Evolutionary conservation across 2,329 filamentous ascomycete genomes (phyloP).

Genomic region (Calonectria naviculata): DNA sequence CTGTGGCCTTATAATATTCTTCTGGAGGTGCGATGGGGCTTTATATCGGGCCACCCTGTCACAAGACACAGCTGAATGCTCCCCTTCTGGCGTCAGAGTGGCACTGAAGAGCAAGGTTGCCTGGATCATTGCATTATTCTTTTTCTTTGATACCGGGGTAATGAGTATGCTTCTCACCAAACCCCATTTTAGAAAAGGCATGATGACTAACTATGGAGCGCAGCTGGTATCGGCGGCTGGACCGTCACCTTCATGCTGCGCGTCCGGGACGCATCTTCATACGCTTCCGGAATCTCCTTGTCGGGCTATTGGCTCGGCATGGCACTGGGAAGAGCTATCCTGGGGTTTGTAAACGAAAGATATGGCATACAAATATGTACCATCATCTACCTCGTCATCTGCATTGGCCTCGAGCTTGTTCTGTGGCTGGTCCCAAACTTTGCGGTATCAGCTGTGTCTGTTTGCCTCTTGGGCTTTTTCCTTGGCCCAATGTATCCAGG

Average conservation of each 20-base stretch:
- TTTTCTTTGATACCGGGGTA: not conserved
- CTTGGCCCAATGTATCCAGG: constrained; percentile 83
- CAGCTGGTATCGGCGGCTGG: constrained; percentile 66
- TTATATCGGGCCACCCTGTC: not conserved
- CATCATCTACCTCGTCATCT: constrained; percentile 69
- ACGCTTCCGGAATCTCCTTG: constrained; percentile 78
- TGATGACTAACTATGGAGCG: not conserved
- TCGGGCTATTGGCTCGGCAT: constrained; percentile 88
- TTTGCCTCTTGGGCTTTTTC: constrained; percentile 81
- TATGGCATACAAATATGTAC: constrained; percentile 77
- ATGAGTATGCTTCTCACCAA: not conserved
- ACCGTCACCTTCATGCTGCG: constrained; percentile 87
- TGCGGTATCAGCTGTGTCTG: constrained; percentile 77
- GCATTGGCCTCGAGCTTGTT: constrained; percentile 74
- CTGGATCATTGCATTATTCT: constrained; percentile 4
- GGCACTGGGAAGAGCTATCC: constrained; percentile 74
- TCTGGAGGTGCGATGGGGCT: constrained; percentile 6
- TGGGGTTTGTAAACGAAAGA: constrained; percentile 79
- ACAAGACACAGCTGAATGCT: not conserved
- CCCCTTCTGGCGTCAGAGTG: not conserved
- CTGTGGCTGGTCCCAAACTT: constrained; percentile 88
- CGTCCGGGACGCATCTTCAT: constrained; percentile 73
- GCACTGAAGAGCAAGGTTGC: constrained; percentile 1
- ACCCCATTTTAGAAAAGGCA: too few relatives aligned
- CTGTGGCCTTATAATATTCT: constrained; percentile 1